Percentiles rank a stretch among this genome's conserved stretches.
phyloP scores from a whole-genome alignment of 345 rosid genomes.

The Syzygium aromaticum region DNA sequence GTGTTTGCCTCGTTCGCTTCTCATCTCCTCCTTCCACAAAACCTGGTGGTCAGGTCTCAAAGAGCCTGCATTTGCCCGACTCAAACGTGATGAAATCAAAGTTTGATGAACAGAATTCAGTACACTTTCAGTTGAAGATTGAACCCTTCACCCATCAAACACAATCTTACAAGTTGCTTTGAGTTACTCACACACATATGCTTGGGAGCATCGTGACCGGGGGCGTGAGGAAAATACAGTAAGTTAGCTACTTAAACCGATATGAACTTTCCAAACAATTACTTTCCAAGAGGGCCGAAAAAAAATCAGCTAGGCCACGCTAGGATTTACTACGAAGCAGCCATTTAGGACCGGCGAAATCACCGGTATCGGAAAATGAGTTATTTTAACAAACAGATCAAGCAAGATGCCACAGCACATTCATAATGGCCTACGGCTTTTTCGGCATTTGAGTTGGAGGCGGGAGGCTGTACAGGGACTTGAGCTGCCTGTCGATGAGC shows the following conservation, averaged over 20 bases:
- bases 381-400: not conserved
- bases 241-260: no score
- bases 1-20: not conserved
- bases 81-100: not conserved
- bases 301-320: not conserved
- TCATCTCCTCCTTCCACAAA: not conserved
- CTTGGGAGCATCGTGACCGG: not conserved
- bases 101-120: not conserved
- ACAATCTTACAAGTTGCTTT: not conserved
- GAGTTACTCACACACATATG: not conserved
- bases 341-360: not conserved
- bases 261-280: not conserved
- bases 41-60: not conserved
- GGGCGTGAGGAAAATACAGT: no score
- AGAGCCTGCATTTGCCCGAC: not conserved
- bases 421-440: not conserved
- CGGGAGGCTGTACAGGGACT: conserved; percentile 60
- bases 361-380: not conserved
- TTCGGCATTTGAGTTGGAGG: conserved; percentile 15
- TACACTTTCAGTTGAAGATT: not conserved
- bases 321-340: not conserved
- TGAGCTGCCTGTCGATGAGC: conserved; percentile 81
- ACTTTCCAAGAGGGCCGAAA: not conserved
- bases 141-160: not conserved
- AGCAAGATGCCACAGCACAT: not conserved